A percentile compares a stretch with the other conserved stretches of the same genome.
Conservation (phyloP, 2,329 filamentous ascomycete species). For the Hymenoscyphus albidus region DNA sequence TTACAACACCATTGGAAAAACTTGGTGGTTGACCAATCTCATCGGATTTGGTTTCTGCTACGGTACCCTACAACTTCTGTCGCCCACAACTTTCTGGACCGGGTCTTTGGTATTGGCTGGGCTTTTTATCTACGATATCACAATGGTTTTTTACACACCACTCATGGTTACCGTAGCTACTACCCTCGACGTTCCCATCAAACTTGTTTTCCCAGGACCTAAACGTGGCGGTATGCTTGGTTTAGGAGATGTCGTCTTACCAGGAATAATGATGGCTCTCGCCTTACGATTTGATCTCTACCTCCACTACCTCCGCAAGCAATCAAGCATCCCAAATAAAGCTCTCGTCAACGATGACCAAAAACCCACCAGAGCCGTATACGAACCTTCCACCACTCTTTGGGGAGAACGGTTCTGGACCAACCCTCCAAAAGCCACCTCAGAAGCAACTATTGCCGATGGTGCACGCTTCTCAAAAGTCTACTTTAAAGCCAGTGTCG, state of each 20-base stretch:
- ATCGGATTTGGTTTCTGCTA: constrained; percentile 88
- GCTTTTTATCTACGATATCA: constrained; percentile 92
- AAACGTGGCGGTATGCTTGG: constrained; percentile 78
- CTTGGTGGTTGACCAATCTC: constrained; percentile 66
- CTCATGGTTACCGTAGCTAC: constrained; percentile 87
- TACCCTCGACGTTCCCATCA: constrained; percentile 86
- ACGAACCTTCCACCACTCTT: constrained; percentile 59
- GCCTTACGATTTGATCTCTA: constrained; percentile 90
- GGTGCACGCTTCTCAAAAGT: constrained; percentile 65
- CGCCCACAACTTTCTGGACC: constrained; percentile 81
- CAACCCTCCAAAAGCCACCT: constrained; percentile 21
- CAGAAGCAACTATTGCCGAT: constrained; percentile 29
- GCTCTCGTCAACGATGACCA: constrained; percentile 21
- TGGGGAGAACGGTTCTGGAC: constrained; percentile 89
- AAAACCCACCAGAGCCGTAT: constrained; percentile 42
- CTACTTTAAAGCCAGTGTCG: constrained; percentile 76
- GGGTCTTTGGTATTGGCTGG: constrained; percentile 73
- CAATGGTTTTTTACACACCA: constrained; percentile 85
- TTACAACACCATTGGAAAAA: constrained; percentile 31
- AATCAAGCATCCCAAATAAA: constrained; percentile 40
- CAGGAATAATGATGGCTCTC: constrained; percentile 84
- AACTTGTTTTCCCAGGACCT: constrained; percentile 71
- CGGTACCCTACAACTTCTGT: constrained; percentile 74
- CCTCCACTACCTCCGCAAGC: constrained; percentile 70
- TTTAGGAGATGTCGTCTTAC: constrained; percentile 89